These are phyloP conservation scores for Straminergon stramineum DNA, from an alignment of 225 moss, liverwort and hornwort species.

Conservation along the genomic window DNA sequence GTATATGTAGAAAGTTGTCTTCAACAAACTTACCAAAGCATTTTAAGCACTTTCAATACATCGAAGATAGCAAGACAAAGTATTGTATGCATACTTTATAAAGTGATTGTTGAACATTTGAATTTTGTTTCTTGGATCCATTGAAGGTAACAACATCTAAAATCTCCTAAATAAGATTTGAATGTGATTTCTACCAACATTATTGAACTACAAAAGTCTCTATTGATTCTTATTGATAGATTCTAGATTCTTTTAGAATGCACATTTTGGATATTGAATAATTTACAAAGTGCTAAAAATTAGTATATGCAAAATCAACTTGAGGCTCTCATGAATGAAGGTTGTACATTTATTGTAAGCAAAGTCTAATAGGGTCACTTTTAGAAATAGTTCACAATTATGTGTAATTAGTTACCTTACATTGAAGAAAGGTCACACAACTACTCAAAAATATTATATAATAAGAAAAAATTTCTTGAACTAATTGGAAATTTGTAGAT, in stretches of 20 bases:
- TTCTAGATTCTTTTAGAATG: not conserved
- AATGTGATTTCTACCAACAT: not conserved
- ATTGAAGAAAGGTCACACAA: not conserved
- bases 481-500: not conserved
- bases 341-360: not conserved
- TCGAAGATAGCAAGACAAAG: too few relatives aligned
- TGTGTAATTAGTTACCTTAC: too few relatives aligned
- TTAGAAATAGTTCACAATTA: not conserved
- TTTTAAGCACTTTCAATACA: too few relatives aligned
- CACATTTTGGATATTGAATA: not conserved
- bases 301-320: rapidly evolving
- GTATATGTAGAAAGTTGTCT: too few relatives aligned
- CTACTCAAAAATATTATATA: not conserved
- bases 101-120: not conserved
- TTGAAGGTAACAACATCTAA: not conserved
- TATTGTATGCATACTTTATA: too few relatives aligned
- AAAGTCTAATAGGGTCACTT: not conserved
- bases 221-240: not conserved
- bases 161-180: not conserved
- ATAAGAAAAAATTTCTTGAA: not conserved
- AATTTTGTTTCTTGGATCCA: not conserved
- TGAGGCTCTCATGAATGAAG: not conserved
- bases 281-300: not conserved
- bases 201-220: not conserved
- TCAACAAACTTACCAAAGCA: too few relatives aligned